Evolutionary conservation across 2,329 filamentous ascomycete genomes (phyloP).

Genomic region (Corniculantispora saksenae): DNA sequence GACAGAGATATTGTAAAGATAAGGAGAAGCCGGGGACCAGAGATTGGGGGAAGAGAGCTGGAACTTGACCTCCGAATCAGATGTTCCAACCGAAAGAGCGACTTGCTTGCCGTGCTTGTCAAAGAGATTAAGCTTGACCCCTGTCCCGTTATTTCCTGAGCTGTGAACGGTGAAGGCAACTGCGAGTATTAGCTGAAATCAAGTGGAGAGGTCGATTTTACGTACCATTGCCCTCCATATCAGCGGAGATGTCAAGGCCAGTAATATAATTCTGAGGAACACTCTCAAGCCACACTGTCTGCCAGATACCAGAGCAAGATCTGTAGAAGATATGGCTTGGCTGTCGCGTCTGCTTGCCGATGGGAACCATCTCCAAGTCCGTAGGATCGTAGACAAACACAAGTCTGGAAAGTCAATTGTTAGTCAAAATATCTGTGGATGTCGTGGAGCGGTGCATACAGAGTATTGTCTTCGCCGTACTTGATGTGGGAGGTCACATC

Average conservation of each 20-base stretch:
- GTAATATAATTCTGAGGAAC: constrained; percentile 59
- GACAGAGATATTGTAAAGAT: constrained; percentile 64
- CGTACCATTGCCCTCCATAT: constrained; percentile 50
- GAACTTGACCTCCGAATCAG: constrained; percentile 56
- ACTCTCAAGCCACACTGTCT: constrained; percentile 70
- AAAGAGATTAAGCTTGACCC: constrained; percentile 39
- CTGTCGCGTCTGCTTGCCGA: constrained; percentile 63
- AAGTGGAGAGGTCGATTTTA: too few relatives aligned
- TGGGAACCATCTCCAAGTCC: constrained; percentile 60
- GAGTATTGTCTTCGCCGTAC: constrained; percentile 49
- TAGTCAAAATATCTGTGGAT: not conserved
- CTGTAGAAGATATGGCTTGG: constrained; percentile 70
- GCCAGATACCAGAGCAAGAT: constrained; percentile 74
- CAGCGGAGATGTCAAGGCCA: constrained; percentile 59
- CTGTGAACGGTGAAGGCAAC: constrained; percentile 59
- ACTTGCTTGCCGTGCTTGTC: constrained; percentile 42
- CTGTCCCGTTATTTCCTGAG: constrained; percentile 35
- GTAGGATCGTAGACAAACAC: constrained; percentile 71
- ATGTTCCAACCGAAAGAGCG: constrained; percentile 43
- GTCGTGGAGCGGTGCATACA: constrained; percentile 42
- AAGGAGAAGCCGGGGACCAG: constrained; percentile 66
- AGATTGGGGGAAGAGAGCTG: constrained; percentile 54
- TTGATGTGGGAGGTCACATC: constrained; percentile 54
- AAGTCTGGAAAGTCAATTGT: constrained; percentile 36
- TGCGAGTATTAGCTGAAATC: constrained; percentile 27